Evolutionary conservation across 352 stramenopile species (phyloP).

Genomic region (Phytophthora vignae): DNA sequence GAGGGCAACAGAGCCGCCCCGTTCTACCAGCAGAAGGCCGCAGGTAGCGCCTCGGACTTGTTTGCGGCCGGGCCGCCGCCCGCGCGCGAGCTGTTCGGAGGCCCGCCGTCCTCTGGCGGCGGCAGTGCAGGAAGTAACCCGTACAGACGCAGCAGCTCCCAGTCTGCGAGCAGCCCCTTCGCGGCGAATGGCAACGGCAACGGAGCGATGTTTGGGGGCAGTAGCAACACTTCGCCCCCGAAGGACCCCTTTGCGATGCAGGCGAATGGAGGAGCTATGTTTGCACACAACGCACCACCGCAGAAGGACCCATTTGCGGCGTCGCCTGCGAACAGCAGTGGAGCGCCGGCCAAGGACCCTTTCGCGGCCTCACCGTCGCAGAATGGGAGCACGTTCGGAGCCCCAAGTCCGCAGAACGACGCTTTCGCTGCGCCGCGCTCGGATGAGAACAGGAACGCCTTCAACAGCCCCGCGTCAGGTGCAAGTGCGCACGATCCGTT

Average conservation of each 20-base stretch:
- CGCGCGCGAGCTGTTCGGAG: slow-evolving; percentile 23
- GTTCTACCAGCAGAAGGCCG: slow-evolving; percentile 23
- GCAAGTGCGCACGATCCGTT: slow-evolving; percentile 27
- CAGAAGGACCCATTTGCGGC: slow-evolving; percentile 19
- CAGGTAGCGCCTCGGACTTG: slow-evolving; percentile 23
- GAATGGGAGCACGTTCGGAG: slow-evolving; percentile 14
- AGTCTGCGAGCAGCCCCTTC: slow-evolving; percentile 1
- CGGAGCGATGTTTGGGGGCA: slow-evolving; percentile 1
- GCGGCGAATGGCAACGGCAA: neutral
- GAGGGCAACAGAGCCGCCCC: neutral
- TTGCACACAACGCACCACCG: slow-evolving; percentile 1
- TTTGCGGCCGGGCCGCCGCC: slow-evolving; percentile 31
- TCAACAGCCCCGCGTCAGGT: slow-evolving; percentile 3
- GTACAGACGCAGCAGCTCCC: slow-evolving; percentile 19
- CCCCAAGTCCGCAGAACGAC: slow-evolving; percentile 7
- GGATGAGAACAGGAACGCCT: slow-evolving; percentile 25
- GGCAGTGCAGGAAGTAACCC: slow-evolving; percentile 31
- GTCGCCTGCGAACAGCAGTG: neutral
- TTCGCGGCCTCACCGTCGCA: slow-evolving; percentile 16
- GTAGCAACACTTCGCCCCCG: neutral
- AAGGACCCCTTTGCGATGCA: slow-evolving; percentile 7
- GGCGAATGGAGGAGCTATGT: neutral
- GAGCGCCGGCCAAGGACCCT: slow-evolving; percentile 12
- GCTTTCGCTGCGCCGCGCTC: slow-evolving; percentile 9
- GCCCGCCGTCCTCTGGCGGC: slow-evolving; percentile 5